These are phyloP conservation scores for Pyrenophora graminea DNA, from an alignment of 2,329 filamentous ascomycete genomes.

Conservation along the genomic window DNA sequence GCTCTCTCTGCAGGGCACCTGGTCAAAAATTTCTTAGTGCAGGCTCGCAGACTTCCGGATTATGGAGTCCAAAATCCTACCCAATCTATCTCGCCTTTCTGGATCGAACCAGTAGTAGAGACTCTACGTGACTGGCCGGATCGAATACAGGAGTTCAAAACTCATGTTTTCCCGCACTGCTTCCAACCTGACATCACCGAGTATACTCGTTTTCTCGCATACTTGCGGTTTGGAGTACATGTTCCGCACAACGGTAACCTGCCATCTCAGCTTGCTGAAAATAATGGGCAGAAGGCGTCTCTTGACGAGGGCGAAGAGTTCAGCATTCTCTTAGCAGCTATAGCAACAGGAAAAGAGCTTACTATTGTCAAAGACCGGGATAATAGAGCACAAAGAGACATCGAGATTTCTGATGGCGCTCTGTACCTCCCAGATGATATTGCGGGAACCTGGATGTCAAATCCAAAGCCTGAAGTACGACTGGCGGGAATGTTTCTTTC, in stretches of 20 bases:
- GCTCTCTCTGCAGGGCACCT: conserved; percentile 46
- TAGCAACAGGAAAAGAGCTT: conserved; percentile 54
- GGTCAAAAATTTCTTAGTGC: conserved; percentile 40
- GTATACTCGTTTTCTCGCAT: conserved; percentile 48
- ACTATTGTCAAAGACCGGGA: conserved; percentile 51
- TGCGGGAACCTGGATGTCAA: conserved; percentile 46
- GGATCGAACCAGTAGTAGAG: conserved; percentile 46
- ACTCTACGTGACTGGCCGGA: conserved; percentile 42
- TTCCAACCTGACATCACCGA: conserved; percentile 49
- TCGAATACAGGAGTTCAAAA: conserved; percentile 48
- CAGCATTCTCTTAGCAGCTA: conserved; percentile 44
- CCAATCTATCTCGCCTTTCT: conserved; percentile 32
- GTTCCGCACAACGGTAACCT: conserved; percentile 25
- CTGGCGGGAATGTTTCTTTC: conserved; percentile 82
- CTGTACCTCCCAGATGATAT: conserved; percentile 59
- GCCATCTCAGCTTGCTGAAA: conserved; percentile 16
- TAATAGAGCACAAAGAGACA: conserved; percentile 22
- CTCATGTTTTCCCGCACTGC: conserved; percentile 54
- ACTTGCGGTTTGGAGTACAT: conserved; percentile 43
- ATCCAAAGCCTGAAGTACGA: conserved; percentile 59
- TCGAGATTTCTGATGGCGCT: conserved; percentile 39
- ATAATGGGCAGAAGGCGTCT: conserved; percentile 8
- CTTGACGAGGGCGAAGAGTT: conserved; percentile 35
- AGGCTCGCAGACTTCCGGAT: conserved; percentile 28
- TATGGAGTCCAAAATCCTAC: conserved; percentile 6